A percentile compares a stretch with the other conserved stretches of the same genome.
phyloP scores from a whole-genome alignment of 108 stramenopile genomes.

The Mediolabrus comicus region DNA sequence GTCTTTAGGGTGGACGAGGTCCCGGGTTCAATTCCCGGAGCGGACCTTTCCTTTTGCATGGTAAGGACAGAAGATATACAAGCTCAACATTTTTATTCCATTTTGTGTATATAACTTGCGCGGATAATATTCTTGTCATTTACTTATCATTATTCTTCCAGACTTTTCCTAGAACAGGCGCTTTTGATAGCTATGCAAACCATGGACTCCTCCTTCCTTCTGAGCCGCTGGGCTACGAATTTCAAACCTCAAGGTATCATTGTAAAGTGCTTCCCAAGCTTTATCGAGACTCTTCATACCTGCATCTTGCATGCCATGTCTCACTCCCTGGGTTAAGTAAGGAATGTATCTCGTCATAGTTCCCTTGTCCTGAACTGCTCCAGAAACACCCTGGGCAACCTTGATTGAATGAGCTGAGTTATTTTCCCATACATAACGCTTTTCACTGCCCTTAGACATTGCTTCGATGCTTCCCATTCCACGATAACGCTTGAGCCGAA shows the following conservation, averaged over 20 bases:
- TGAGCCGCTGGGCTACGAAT: slow-evolving; percentile 99
- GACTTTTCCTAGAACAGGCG: slow-evolving; percentile 78
- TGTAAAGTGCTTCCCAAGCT: slow-evolving; percentile 76
- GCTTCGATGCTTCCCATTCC: slow-evolving; percentile 99
- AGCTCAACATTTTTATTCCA: too few relatives aligned
- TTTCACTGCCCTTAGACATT: slow-evolving; percentile 96
- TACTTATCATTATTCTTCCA: background rate
- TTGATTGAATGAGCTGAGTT: slow-evolving; percentile 86
- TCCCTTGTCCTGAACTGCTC: slow-evolving; percentile 99
- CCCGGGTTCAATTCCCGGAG: slow-evolving; percentile 90
- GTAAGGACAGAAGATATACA: too few relatives aligned
- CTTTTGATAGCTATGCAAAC: slow-evolving; percentile 96
- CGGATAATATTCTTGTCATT: background rate
- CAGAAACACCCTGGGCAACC: slow-evolving; percentile 99
- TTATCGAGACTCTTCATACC: slow-evolving; percentile 77
- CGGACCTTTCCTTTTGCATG: slow-evolving; percentile 46
- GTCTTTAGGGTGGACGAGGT: slow-evolving; percentile 86
- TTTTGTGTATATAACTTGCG: background rate
- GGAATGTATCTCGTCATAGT: slow-evolving; percentile 96
- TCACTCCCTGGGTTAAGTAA: slow-evolving; percentile 95
- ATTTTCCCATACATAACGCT: slow-evolving; percentile 97
- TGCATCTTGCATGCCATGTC: slow-evolving; percentile 98
- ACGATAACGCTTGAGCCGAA: slow-evolving; percentile 98
- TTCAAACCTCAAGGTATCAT: slow-evolving; percentile 89
- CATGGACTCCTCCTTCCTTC: slow-evolving; percentile 98